Evolutionary conservation across 2,329 filamentous ascomycete species (phyloP), one percentile per base, ranked within the genome.

Genomic region (Aspergillus awamori): DNA sequence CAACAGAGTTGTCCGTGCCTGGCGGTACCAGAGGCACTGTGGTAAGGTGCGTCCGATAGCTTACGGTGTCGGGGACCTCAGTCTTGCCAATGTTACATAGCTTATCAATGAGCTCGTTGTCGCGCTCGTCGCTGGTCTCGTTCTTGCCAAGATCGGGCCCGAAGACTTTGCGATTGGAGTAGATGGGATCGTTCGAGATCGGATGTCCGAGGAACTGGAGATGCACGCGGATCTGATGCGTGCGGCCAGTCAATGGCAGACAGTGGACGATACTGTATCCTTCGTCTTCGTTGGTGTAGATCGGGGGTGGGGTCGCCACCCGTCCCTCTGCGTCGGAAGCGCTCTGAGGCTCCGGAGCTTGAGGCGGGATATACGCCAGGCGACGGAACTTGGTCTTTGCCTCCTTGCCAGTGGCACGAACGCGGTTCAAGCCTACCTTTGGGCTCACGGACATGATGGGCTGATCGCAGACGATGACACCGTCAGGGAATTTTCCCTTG

Each of bases 101-200:
- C 1, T 92, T 87, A 20, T 88, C 88, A 74, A 99, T 93, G 68
- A 99, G 90, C 72, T 96, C 92, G 62, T 95, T 91, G 74, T 99
- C 95, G 45, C 89, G 87, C 60, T 92, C 89, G 26, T 85, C 84
- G 20, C 83, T 83, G 3, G 85, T 87, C 53, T 94, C 89, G 13
- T 82, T 81, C 53, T 80, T 85, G 15, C 92, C 95, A 0, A 99
- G 86, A 8, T 89, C 84, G 0, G 89, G 82, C 0, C 95, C 95
- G 83, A 96, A 99, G 10, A 99, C 95, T 60, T 88, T 88, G 72
- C 92, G 88, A 74, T 99, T 99, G 70, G 92, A 93, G 76, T 99
- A 99, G 69, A 99, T 98, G 7, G 95, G 95, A 73, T 99, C 95
- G 75, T 99, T 99, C 65, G 92, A 89, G 68, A 99, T 98, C 1